Percentiles rank a stretch among this genome's conserved stretches.
Conservation (phyloP, 352 stramenopile species). For the Phytopythium litorale region DNA sequence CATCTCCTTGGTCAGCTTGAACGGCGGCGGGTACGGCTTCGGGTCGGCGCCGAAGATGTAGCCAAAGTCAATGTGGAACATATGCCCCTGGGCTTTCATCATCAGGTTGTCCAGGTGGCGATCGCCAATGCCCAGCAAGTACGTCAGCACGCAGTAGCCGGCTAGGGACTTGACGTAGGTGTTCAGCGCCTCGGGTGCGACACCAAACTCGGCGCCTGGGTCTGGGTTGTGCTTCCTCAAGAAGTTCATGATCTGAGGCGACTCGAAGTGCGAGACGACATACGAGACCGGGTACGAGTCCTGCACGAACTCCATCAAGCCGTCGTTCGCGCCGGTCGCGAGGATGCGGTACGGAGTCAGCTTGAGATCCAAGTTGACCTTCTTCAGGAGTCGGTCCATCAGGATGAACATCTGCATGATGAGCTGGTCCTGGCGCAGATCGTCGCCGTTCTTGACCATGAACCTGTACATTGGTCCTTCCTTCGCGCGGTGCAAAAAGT, state of each 20-base stretch:
- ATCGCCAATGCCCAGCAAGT: slow-evolving; percentile 99
- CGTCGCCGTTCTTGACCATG: slow-evolving; percentile 99
- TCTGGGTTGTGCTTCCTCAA: slow-evolving; percentile 86
- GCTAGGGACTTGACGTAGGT: slow-evolving; percentile 98
- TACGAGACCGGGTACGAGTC: slow-evolving; percentile 95
- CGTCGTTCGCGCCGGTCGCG: slow-evolving; percentile 85
- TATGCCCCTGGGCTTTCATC: slow-evolving; percentile 93
- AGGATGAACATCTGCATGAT: slow-evolving; percentile 99
- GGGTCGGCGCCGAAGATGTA: slow-evolving; percentile 99
- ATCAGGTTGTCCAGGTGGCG: slow-evolving; percentile 99
- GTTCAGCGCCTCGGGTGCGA: slow-evolving; percentile 91
- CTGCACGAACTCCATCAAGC: slow-evolving; percentile 97
- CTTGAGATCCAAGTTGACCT: slow-evolving; percentile 97
- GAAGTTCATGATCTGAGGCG: slow-evolving; percentile 90
- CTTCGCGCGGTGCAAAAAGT: slow-evolving; percentile 73
- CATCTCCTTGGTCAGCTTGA: slow-evolving; percentile 98
- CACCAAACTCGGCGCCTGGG: slow-evolving; percentile 76
- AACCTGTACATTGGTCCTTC: slow-evolving; percentile 93
- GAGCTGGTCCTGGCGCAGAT: slow-evolving; percentile 99
- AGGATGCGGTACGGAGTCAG: slow-evolving; percentile 95
- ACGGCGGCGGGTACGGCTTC: slow-evolving; percentile 98
- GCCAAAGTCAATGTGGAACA: slow-evolving; percentile 99
- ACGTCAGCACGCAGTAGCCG: slow-evolving; percentile 99
- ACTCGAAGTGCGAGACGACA: slow-evolving; percentile 94
- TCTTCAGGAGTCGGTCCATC: slow-evolving; percentile 99